phyloP scores from a whole-genome alignment of 192 early-diverging fungal genomes.

The Haplosporangium gracile region DNA sequence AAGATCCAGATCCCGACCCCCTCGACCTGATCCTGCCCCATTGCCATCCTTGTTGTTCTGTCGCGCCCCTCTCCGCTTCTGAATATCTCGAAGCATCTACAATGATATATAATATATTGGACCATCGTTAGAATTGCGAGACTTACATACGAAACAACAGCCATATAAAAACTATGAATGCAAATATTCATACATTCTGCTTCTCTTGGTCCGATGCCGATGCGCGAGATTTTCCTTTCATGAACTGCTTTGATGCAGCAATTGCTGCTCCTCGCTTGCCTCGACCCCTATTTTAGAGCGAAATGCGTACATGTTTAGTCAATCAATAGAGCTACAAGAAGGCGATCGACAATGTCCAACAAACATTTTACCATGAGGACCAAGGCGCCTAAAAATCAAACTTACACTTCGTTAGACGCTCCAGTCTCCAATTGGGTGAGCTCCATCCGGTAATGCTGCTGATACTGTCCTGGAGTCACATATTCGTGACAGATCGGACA shows the following conservation, averaged over 20 bases:
- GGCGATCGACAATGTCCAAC: not conserved
- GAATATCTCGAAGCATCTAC: constrained; percentile 47
- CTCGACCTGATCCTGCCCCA: constrained; percentile 15
- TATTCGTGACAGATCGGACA: constrained; percentile 65
- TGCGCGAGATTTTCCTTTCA: constrained; percentile 57
- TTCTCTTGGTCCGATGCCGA: constrained; percentile 43
- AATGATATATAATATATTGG: not conserved
- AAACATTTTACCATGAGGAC: constrained; percentile 5
- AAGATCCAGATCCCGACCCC: constrained; percentile 13
- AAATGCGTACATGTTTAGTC: not conserved
- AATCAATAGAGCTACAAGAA: constrained; percentile 24
- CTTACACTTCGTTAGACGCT: constrained; percentile 14
- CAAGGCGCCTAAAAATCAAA: not conserved
- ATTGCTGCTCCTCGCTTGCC: constrained; percentile 71
- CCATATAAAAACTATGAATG: not conserved
- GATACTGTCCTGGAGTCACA: constrained; percentile 56
- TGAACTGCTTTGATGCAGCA: constrained; percentile 64
- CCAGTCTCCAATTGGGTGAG: constrained; percentile 57
- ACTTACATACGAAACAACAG: not conserved
- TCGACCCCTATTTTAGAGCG: constrained; percentile 24
- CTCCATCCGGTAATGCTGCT: constrained; percentile 66
- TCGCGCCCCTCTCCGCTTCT: constrained; percentile 34
- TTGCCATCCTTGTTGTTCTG: constrained; percentile 36
- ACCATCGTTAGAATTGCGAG: not conserved
- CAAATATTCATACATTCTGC: constrained; percentile 20